Conservation (phyloP, 352 stramenopile species). For the Globisporangium abappressorium region DNA sequence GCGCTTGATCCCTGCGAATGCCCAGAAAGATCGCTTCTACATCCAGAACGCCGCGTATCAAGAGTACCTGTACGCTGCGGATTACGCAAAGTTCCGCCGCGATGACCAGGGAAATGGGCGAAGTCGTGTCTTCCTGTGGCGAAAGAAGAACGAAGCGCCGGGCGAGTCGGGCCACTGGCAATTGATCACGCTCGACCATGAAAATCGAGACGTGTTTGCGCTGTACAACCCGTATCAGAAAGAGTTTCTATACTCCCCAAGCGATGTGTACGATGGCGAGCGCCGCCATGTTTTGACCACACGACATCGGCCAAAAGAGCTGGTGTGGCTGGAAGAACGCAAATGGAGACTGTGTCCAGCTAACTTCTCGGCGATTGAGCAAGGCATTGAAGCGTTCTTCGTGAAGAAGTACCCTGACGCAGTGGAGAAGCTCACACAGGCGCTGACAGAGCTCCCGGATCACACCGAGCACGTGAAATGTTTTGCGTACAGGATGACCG, state of each 20-base stretch:
- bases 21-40: slow-evolving; percentile 56
- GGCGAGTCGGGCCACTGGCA: slow-evolving; percentile 63
- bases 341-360: slow-evolving; percentile 50
- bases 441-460: slow-evolving; percentile 43
- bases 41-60: slow-evolving; percentile 56
- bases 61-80: slow-evolving; percentile 64
- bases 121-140: slow-evolving; percentile 65
- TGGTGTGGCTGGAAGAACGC: slow-evolving; percentile 29
- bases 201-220: slow-evolving; percentile 54
- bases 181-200: slow-evolving; percentile 38
- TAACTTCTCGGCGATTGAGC: slow-evolving; percentile 43
- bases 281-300: slow-evolving; percentile 53
- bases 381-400: slow-evolving; percentile 71
- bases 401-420: slow-evolving; percentile 52
- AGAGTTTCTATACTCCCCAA: slow-evolving; percentile 65
- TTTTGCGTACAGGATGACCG: slow-evolving; percentile 71
- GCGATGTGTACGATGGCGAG: slow-evolving; percentile 46
- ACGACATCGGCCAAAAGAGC: slow-evolving; percentile 21
- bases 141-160: slow-evolving; percentile 39
- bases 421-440: slow-evolving; percentile 47
- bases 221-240: slow-evolving; percentile 77
- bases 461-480: slow-evolving; percentile 72
- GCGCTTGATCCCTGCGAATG: slow-evolving; percentile 55
- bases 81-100: slow-evolving; percentile 68
- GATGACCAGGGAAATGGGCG: slow-evolving; percentile 44